phyloP scores from a whole-genome alignment of 805 yeast species.

The Grigorovia yakushimaensis region DNA sequence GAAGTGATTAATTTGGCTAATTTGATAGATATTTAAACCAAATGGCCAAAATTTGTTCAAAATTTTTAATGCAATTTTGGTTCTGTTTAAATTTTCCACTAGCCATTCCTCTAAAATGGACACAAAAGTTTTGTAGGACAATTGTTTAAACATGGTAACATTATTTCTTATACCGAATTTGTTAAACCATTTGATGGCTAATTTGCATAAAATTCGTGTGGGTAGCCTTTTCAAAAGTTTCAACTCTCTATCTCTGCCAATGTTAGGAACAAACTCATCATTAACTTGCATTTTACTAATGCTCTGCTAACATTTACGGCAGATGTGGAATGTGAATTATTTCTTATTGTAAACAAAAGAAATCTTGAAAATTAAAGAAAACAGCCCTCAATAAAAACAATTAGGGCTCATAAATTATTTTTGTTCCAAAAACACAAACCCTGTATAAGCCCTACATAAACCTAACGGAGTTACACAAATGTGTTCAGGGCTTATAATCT shows the following conservation, averaged over 20 bases:
- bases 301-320: no score
- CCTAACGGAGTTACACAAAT: not conserved
- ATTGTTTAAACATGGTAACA: not conserved
- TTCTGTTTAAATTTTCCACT: conserved; percentile 9
- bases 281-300: conserved; percentile 2
- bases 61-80: conserved; percentile 9
- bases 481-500: not conserved
- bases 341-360: no score
- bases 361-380: no score
- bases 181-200: conserved; percentile 17
- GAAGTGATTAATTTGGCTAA: conserved; percentile 64
- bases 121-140: not conserved
- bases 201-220: conserved; percentile 10
- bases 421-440: no score
- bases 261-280: conserved; percentile 14
- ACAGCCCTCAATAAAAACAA: no score
- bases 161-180: conserved; percentile 8
- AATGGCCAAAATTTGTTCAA: conserved; percentile 16
- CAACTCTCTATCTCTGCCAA: conserved; percentile 9
- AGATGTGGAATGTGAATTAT: no score
- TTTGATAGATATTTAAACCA: conserved; percentile 35
- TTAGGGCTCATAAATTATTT: no score
- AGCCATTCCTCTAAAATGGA: conserved; percentile 7
- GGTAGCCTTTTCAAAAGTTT: conserved; percentile 17
- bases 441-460: no score